Evolutionary conservation across 495 filamentous ascomycete genomes (phyloP), one percentile per base, ranked within the genome.

Genomic region (Aspergillus taichungensis): DNA sequence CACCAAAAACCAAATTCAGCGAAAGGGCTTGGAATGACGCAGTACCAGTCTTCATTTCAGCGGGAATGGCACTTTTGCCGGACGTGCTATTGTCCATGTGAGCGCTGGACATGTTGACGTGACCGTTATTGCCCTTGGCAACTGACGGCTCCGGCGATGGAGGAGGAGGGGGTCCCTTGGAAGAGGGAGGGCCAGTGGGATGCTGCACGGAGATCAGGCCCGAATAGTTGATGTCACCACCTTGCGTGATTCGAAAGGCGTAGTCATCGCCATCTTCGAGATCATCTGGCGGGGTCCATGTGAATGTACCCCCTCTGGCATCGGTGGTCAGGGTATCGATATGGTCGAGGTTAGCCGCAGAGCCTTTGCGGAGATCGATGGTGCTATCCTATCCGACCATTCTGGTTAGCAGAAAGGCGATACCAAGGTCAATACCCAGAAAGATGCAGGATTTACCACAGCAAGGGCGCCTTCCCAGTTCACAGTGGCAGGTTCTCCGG

Each of bases 241-340:
- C 59, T 46, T 75, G 73, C 11, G 47, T 45, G 53, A 76, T 69
- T 45, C 72, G 57, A 37, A 75, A 62, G 13, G 73, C 71, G 43
- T 76, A 76, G 51, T 67, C 59, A 6, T 59, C 30, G 12, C 56
- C 66, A 28, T 60, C 50, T n/a, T 61, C 58, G 29, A 75, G 52
- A 12, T 55, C 56, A 27, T 45, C 50, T 13, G 61, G 57, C 11
- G 68, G 66, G 1, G 57, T 62, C 66, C 69, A 76, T 48, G 63
- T 69, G 51, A 56, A 73, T 18, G 54, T 57, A 30, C 59, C 66
- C 13, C 61, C 64, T 35, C 42, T 56, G 30, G 55, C 72, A 13
- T 62, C 43, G 18, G 33, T 50, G 5, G 67, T 68, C 28, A 76
- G 57, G 30, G 59, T 48, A 45, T 68, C 51, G 24, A 76, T 61